Evolutionary conservation across 768 basidiomycete species (phyloP).

Genomic region (Boletus edulis): DNA sequence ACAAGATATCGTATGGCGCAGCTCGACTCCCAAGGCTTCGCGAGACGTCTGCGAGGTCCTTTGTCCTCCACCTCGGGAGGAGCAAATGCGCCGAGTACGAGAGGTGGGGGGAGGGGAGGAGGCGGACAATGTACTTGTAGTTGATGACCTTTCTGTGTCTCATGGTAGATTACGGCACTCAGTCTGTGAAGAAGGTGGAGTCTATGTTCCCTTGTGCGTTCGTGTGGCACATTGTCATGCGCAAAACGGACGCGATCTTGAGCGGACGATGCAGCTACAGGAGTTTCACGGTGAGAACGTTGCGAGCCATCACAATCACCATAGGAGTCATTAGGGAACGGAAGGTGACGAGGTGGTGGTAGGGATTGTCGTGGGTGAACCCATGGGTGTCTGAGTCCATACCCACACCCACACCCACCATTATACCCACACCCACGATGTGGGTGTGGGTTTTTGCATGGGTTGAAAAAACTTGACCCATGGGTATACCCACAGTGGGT

Average conservation of each 20-base stretch:
- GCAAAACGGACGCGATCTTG: conserved; percentile 28
- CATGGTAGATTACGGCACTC: conserved; percentile 26
- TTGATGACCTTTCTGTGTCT: conserved; percentile 34
- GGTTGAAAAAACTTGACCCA: too few species aligned
- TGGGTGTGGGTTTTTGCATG: too few species aligned
- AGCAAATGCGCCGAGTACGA: conserved; percentile 36
- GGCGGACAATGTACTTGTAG: conserved; percentile 48
- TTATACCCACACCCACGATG: too few species aligned
- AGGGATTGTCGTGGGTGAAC: too few species aligned
- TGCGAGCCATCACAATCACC: conserved; percentile 23
- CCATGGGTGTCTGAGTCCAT: too few species aligned
- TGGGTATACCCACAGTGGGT: too few species aligned
- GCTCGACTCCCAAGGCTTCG: conserved; percentile 48
- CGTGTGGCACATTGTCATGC: conserved; percentile 9
- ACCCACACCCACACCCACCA: too few species aligned
- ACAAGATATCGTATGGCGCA: conserved; percentile 27
- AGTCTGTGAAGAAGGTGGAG: conserved; percentile 11
- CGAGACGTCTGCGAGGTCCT: conserved; percentile 36
- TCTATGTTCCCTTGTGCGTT: conserved; percentile 23
- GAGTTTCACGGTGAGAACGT: conserved; percentile 20
- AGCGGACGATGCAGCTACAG: conserved; percentile 10
- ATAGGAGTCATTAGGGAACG: conserved; percentile 19
- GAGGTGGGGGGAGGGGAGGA: conserved; percentile 37
- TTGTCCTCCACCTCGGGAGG: conserved; percentile 38
- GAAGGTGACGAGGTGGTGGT: conserved; percentile 22